Percentiles rank a stretch among this genome's conserved stretches.
These are phyloP conservation scores for Crotalaria pallida DNA, from an alignment of 306 rosid species.

Conservation along the genomic window DNA sequence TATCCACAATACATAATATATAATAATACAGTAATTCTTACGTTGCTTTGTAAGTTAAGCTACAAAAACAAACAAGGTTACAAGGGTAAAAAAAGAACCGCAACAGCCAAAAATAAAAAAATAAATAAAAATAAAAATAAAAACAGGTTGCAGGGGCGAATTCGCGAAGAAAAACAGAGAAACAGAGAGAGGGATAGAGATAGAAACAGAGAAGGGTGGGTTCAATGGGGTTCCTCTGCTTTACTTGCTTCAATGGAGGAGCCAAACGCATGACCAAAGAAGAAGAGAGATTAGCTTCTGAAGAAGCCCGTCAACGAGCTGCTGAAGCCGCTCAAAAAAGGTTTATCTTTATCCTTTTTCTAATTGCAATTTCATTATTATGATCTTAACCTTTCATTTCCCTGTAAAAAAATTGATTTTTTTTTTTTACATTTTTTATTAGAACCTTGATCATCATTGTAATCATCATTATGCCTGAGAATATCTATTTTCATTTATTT, in stretches of 20 bases:
- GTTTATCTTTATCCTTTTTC: not conserved
- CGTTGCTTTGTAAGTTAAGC: too few relatives aligned
- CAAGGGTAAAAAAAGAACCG: too few relatives aligned
- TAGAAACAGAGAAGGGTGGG: not conserved
- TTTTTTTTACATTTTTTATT: not conserved
- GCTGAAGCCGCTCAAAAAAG: conserved; percentile 95
- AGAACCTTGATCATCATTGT: not conserved
- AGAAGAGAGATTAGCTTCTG: conserved; percentile 71
- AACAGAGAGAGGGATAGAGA: not conserved
- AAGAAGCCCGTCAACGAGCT: conserved; percentile 73
- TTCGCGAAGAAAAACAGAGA: not conserved
- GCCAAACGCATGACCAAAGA: conserved; percentile 53
- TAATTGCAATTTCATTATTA: not conserved
- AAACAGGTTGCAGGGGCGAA: not conserved
- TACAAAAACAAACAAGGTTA: too few relatives aligned
- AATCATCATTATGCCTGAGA: not conserved
- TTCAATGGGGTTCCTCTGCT: conserved; percentile 72
- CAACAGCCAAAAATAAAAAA: too few relatives aligned
- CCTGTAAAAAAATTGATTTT: not conserved
- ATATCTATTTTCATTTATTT: not conserved
- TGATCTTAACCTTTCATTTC: not conserved
- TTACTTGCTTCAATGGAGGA: conserved; percentile 58
- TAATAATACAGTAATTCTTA: not conserved
- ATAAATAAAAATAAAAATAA: not conserved
- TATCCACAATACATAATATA: not conserved